Percentiles rank a stretch among this genome's conserved stretches.
These are phyloP conservation scores for Hysterium pulicare DNA, from an alignment of 2,329 filamentous ascomycete genomes.

Conservation along the genomic window DNA sequence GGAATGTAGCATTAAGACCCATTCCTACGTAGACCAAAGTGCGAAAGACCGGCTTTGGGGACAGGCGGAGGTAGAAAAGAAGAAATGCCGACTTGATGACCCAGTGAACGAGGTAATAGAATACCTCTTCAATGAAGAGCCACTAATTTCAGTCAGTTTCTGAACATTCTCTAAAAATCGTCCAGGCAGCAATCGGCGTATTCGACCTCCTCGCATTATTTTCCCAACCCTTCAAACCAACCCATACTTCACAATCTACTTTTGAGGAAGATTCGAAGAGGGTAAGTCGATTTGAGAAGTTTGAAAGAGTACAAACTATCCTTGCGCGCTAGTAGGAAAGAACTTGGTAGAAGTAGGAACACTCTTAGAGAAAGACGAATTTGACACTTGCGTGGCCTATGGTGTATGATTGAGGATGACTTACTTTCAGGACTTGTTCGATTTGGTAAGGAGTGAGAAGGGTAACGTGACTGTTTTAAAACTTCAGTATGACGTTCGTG, in stretches of 20 bases:
- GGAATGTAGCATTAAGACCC: constrained; percentile 20
- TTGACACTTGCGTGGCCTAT: too few species aligned
- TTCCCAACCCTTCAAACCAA: too few species aligned
- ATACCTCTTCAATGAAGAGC: constrained; percentile 31
- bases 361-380: too few species aligned
- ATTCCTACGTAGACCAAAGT: constrained; percentile 21
- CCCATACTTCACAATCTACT: too few species aligned
- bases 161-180: neutral
- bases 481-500: neutral
- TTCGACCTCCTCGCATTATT: too few species aligned
- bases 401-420: too few species aligned
- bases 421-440: constrained; percentile 3
- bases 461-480: neutral
- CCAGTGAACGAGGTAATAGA: constrained; percentile 30
- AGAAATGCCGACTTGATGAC: constrained; percentile 33
- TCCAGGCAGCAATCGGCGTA: too few species aligned
- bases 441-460: neutral
- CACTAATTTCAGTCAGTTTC: constrained; percentile 6
- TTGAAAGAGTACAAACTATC: too few species aligned
- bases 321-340: too few species aligned
- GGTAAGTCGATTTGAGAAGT: too few species aligned
- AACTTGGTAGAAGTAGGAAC: too few species aligned
- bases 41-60: constrained; percentile 20
- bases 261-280: too few species aligned
- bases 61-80: constrained; percentile 33